Conservation (phyloP, 257 asterid species). For the Solanum microdontum region DNA sequence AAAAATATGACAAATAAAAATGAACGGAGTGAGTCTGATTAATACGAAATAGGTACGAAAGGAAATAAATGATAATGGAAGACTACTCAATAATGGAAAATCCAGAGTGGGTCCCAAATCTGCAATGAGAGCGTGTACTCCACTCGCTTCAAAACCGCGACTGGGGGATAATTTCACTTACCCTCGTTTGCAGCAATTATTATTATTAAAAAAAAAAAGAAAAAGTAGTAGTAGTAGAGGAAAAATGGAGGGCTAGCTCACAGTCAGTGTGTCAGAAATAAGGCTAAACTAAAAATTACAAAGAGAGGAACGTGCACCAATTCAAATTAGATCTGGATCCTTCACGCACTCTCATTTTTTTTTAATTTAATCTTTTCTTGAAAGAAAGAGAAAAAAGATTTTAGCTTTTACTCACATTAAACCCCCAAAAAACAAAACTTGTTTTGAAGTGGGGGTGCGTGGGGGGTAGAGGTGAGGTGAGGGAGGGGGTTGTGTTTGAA, state of each 20-base stretch:
- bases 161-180: not conserved
- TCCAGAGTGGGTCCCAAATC: not conserved
- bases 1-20: too few relatives aligned
- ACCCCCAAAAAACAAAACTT: not conserved
- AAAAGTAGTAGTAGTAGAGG: not conserved
- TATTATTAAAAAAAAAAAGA: not conserved
- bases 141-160: not conserved
- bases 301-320: conserved; percentile 4
- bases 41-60: too few relatives aligned
- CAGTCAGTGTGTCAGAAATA: not conserved
- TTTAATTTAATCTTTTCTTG: not conserved
- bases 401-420: not conserved
- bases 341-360: not conserved
- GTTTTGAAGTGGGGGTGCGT: not conserved
- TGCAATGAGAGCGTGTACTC: not conserved
- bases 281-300: not conserved
- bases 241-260: not conserved
- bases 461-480: not conserved
- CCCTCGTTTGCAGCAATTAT: not conserved
- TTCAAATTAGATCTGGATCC: conserved; percentile 8
- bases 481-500: not conserved
- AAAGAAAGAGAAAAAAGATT: not conserved
- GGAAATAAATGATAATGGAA: not conserved
- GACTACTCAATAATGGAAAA: not conserved
- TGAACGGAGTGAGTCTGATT: too few relatives aligned